Percentiles rank a stretch among this genome's conserved stretches.
Evolutionary conservation across 805 yeast genomes (phyloP).

Genomic region (Zygoascus tannicola): DNA sequence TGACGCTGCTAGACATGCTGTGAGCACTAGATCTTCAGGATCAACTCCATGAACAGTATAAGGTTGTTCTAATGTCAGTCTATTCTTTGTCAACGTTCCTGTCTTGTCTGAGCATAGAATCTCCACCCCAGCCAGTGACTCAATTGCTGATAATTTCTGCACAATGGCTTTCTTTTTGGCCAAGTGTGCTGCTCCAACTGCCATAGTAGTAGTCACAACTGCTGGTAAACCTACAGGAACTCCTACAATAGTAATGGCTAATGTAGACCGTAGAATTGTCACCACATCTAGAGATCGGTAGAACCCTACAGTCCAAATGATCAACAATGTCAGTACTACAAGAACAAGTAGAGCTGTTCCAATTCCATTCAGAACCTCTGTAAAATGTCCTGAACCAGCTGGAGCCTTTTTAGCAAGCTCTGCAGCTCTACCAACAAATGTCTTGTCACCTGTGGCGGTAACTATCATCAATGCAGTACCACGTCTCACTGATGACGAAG

Average conservation of each 20-base stretch:
- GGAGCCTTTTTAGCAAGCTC: constrained; percentile 91
- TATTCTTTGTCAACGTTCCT: constrained; percentile 96
- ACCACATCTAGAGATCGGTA: constrained; percentile 86
- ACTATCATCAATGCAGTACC: constrained; percentile 94
- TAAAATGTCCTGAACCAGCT: constrained; percentile 90
- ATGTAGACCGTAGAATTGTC: constrained; percentile 79
- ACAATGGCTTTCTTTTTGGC: constrained; percentile 96
- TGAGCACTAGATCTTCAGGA: constrained; percentile 90
- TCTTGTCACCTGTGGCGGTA: constrained; percentile 90
- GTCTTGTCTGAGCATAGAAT: constrained; percentile 95
- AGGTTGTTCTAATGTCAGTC: constrained; percentile 91
- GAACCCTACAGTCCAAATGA: constrained; percentile 91
- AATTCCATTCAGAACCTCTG: constrained; percentile 95
- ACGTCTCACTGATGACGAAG: constrained; percentile 90
- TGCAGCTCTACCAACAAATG: constrained; percentile 96
- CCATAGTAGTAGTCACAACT: constrained; percentile 96
- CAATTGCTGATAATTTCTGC: constrained; percentile 92
- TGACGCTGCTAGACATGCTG: constrained; percentile 96
- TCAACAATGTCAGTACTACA: constrained; percentile 76
- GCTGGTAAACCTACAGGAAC: constrained; percentile 98
- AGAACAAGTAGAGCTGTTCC: constrained; percentile 86
- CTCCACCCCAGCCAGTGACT: constrained; percentile 95
- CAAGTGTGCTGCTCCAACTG: constrained; percentile 98
- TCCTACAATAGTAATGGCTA: constrained; percentile 95
- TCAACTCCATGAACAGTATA: constrained; percentile 97